Evolutionary conservation across 495 filamentous ascomycete genomes (phyloP), one percentile per base, ranked within the genome.

Genomic region (Elaphomyces granulatus): DNA sequence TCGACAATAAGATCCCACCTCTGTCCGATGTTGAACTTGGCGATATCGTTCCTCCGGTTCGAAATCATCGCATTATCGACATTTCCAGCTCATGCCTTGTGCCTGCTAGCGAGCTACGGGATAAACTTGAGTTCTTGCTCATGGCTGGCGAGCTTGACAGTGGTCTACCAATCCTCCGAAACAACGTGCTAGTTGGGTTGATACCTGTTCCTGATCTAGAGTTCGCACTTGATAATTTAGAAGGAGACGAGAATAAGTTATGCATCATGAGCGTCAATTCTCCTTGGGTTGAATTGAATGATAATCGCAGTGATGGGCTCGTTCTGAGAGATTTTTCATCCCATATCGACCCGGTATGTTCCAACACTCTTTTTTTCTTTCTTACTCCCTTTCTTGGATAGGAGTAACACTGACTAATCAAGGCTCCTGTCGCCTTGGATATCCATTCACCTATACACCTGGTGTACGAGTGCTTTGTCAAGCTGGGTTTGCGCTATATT

Each of bases 401-500:
- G 1, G 32, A 7, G n/a, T 39, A 17, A 39, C 48, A 39, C 51
- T 23, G n/a, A 31, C 8, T 21, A 30, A 10, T 14, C 8, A 40
- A 75, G 71, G 81, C 88, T 16, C 90, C 90, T 1, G 67, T 98
- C 12, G 75, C 87, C 4, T 64, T 98, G 17, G 90, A 96, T 53
- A 79, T 92, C 20, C 74, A 80, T 50, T 87, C 80, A 1, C 86
- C 90, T 2, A 90, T 98, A 70, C 88, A 98, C 55, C 55, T 96
- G 37, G 90, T 94, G 30, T 95, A 94, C 47, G 88, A 98, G 54
- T 93, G 85, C 49, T 98, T 96, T 61, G 84, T 84, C 32, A 98
- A 98, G 58, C 63, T 98, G 14, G 90, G 90, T 1, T 55, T 98
- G 44, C 68, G 90, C 41, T 96, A 95, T 58, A 77, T 98, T 32